phyloP scores from a whole-genome alignment of 2,329 filamentous ascomycete species.

The Cytospora mali region DNA sequence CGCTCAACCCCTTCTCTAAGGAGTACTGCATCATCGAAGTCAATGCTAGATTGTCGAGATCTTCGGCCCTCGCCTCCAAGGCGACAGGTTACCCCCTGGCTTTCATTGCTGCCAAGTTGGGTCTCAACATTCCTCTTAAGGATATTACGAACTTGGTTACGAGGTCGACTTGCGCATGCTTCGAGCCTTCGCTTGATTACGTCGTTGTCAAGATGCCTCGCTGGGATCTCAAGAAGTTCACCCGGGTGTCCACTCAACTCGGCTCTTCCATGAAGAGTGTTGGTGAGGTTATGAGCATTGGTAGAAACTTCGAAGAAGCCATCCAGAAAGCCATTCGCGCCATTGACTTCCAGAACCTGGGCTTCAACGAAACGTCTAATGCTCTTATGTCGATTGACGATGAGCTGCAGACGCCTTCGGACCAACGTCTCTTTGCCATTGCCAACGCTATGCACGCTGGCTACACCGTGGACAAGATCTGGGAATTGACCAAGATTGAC shows the following conservation, averaged over 20 bases:
- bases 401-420: conserved; percentile 94
- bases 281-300: conserved; percentile 98
- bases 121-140: conserved; percentile 91
- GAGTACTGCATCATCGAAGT: conserved; percentile 99
- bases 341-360: conserved; percentile 93
- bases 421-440: conserved; percentile 95
- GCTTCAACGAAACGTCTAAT: conserved; percentile 81
- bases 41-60: conserved; percentile 96
- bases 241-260: conserved; percentile 90
- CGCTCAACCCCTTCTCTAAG: conserved; percentile 91
- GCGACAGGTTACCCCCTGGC: conserved; percentile 96
- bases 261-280: conserved; percentile 99
- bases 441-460: conserved; percentile 96
- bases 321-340: conserved; percentile 97
- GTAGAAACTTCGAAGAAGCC: conserved; percentile 94
- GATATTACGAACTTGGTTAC: conserved; percentile 97
- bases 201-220: conserved; percentile 98
- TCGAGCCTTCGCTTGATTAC: conserved; percentile 97
- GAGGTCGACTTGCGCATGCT: conserved; percentile 93
- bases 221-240: conserved; percentile 99
- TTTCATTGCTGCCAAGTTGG: conserved; percentile 95
- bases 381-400: conserved; percentile 95
- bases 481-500: conserved; percentile 97
- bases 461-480: conserved; percentile 95
- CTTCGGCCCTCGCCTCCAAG: conserved; percentile 95